A percentile compares a stretch with the other conserved stretches of the same genome.
Evolutionary conservation across 2,329 filamentous ascomycete genomes (phyloP).

Genomic region (Aspergillus sclerotialis): DNA sequence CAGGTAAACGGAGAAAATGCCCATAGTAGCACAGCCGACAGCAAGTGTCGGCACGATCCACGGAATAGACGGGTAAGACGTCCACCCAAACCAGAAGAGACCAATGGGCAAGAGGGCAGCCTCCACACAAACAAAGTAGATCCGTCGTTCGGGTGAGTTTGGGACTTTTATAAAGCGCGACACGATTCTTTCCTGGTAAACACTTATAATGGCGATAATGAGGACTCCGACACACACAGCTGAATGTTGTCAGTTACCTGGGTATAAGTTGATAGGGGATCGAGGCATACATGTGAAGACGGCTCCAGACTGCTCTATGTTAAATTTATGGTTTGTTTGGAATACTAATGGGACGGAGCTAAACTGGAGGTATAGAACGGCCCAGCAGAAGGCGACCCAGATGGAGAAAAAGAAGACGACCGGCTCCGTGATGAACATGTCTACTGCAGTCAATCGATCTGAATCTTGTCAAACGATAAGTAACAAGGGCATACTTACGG

Average conservation of each 20-base stretch:
- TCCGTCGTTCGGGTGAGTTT: constrained; percentile 62
- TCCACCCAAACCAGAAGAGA: constrained; percentile 75
- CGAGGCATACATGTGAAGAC: constrained; percentile 53
- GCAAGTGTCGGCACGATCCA: constrained; percentile 68
- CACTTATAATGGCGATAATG: constrained; percentile 60
- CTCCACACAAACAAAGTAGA: constrained; percentile 78
- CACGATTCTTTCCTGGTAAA: constrained; percentile 65
- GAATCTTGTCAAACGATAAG: no score
- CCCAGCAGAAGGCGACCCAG: constrained; percentile 89
- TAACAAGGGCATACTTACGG: no score
- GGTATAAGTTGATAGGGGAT: no score
- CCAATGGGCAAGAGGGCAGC: constrained; percentile 70
- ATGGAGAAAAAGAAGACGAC: constrained; percentile 69
- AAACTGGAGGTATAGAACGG: constrained; percentile 78
- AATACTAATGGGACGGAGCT: constrained; percentile 75
- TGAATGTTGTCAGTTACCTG: constrained; percentile 7
- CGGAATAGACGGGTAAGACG: constrained; percentile 53
- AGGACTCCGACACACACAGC: constrained; percentile 63
- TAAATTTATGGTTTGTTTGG: constrained; percentile 59
- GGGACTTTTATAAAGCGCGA: constrained; percentile 40
- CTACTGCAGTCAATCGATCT: constrained; percentile 20
- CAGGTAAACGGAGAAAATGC: constrained; percentile 46
- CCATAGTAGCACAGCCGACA: constrained; percentile 69
- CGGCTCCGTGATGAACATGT: constrained; percentile 55
- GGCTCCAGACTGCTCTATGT: constrained; percentile 58